A percentile compares a stretch with the other conserved stretches of the same genome.
phyloP scores from a whole-genome alignment of 179 eudicot genomes.

The Beta corolliflora region DNA sequence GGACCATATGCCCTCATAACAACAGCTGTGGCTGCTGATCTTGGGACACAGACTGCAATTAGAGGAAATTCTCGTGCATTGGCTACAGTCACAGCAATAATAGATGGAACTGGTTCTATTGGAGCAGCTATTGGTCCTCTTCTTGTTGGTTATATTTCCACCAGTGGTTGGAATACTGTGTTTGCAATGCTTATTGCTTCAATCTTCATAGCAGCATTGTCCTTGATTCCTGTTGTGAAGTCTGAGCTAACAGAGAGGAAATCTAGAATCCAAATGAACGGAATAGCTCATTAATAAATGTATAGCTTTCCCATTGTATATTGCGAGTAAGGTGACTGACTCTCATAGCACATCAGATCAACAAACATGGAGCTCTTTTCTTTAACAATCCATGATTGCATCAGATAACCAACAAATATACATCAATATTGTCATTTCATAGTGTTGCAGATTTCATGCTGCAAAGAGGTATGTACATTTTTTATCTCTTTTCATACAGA shows the following conservation, averaged over 20 bases:
- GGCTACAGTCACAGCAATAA: constrained; percentile 91
- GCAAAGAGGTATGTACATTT: constrained; percentile 26
- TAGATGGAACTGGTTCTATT: constrained; percentile 92
- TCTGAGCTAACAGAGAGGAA: constrained; percentile 58
- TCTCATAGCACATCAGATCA: background rate
- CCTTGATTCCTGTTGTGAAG: constrained; percentile 63
- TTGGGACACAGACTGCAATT: constrained; percentile 71
- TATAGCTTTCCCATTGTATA: constrained; percentile 7
- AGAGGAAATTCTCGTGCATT: constrained; percentile 80
- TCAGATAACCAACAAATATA: background rate
- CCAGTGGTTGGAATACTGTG: constrained; percentile 86
- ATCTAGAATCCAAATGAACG: constrained; percentile 25
- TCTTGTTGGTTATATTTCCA: constrained; percentile 83
- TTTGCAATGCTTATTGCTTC: constrained; percentile 81
- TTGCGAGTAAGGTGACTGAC: constrained; percentile 1
- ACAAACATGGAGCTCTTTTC: constrained; percentile 5
- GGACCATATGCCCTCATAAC: constrained; percentile 96
- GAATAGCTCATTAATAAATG: constrained; percentile 13
- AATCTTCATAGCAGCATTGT: constrained; percentile 53
- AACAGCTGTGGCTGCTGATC: constrained; percentile 89
- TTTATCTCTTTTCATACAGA: background rate
- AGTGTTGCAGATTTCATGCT: background rate
- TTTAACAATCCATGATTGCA: constrained; percentile 5
- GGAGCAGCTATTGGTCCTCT: constrained; percentile 98
- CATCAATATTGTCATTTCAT: background rate